A percentile compares a stretch with the other conserved stretches of the same genome.
phyloP scores from a whole-genome alignment of 768 basidiomycete species.

The Boletales sp. region DNA sequence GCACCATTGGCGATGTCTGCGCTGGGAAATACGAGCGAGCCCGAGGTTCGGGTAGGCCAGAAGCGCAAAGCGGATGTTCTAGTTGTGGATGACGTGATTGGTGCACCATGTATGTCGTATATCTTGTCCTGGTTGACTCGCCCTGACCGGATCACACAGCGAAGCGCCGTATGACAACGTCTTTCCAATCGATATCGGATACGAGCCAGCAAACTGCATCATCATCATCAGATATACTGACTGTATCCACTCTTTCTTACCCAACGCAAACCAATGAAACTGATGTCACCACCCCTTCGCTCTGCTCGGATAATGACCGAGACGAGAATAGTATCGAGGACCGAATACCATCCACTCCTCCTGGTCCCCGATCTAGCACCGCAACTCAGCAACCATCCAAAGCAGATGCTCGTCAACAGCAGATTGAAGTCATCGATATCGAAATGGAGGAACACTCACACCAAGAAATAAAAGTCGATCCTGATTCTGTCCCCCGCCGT shows the following conservation, averaged over 20 bases:
- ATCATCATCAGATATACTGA: slow-evolving; percentile 22
- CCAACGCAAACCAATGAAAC: slow-evolving; percentile 34
- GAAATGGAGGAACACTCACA: slow-evolving; percentile 31
- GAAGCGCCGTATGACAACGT: slow-evolving; percentile 38
- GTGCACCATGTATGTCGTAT: slow-evolving; percentile 32
- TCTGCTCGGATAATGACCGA: slow-evolving; percentile 70
- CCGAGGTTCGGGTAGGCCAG: slow-evolving; percentile 10
- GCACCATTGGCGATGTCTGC: slow-evolving; percentile 13
- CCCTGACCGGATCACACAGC: slow-evolving; percentile 15
- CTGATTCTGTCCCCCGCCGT: too few species aligned
- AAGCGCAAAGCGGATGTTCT: slow-evolving; percentile 33
- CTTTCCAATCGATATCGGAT: slow-evolving; percentile 27
- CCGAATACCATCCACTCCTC: slow-evolving; percentile 46
- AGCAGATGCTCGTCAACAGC: too few species aligned
- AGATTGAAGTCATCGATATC: slow-evolving; percentile 34
- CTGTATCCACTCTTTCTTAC: slow-evolving; percentile 22
- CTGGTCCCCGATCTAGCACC: slow-evolving; percentile 31
- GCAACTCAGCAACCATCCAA: background rate
- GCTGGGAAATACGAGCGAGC: slow-evolving; percentile 5
- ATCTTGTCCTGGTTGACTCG: background rate
- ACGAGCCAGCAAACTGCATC: background rate
- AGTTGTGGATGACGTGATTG: slow-evolving; percentile 23
- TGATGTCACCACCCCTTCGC: slow-evolving; percentile 57
- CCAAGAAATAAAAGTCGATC: slow-evolving; percentile 7
- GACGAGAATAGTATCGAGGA: slow-evolving; percentile 50